phyloP scores from a whole-genome alignment of 306 rosid genomes.

The Vigna trinervia region DNA sequence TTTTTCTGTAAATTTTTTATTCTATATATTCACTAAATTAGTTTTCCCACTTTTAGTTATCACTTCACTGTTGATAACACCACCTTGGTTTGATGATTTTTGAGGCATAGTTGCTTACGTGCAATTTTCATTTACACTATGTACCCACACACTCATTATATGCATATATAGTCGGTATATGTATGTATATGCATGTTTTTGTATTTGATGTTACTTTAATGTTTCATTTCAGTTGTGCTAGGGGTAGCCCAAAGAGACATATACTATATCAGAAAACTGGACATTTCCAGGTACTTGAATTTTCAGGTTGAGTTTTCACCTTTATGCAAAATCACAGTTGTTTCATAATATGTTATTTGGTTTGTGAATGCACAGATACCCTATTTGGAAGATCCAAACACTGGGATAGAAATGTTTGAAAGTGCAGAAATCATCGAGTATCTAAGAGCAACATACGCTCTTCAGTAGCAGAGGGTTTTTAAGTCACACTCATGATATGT shows the following conservation, averaged over 20 bases:
- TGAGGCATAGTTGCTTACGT: neutral
- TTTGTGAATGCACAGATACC: slow-evolving; percentile 69
- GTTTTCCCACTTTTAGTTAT: neutral
- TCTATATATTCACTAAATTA: too few species aligned
- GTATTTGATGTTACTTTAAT: slow-evolving; percentile 30
- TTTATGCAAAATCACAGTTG: neutral
- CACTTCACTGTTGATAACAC: neutral
- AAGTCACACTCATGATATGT: neutral
- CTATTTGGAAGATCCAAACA: slow-evolving; percentile 91
- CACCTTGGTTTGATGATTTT: slow-evolving; percentile 2
- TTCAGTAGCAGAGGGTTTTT: slow-evolving; percentile 31
- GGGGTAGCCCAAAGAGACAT: slow-evolving; percentile 91
- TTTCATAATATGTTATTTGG: slow-evolving; percentile 36
- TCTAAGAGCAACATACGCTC: slow-evolving; percentile 83
- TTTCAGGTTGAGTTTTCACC: neutral
- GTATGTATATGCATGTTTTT: neutral
- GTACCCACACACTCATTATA: neutral
- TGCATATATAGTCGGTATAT: neutral
- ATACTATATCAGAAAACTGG: slow-evolving; percentile 67
- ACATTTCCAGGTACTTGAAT: slow-evolving; percentile 77
- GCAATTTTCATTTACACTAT: neutral
- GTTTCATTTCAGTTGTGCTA: slow-evolving; percentile 74
- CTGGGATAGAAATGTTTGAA: slow-evolving; percentile 92
- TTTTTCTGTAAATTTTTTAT: too few species aligned
- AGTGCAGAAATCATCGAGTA: slow-evolving; percentile 94